Conservation (phyloP, 2,329 filamentous ascomycete genomes). For the Exophiala phaeomuriformis region DNA sequence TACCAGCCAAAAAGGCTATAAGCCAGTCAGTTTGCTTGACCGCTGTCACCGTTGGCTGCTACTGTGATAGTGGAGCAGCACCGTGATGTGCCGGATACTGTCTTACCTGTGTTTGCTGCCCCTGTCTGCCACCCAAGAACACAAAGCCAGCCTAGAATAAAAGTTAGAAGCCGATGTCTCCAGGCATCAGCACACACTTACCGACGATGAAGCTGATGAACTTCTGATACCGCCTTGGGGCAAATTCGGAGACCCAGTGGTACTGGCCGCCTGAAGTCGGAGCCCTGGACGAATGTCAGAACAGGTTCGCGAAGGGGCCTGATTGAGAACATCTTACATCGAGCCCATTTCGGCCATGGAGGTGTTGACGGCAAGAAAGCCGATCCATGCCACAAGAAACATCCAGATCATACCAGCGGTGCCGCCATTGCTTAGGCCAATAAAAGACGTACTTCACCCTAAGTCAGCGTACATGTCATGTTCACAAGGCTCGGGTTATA, state of each 20-base stretch:
- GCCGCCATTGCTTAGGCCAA: constrained; percentile 41
- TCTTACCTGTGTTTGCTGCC: constrained; percentile 21
- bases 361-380: constrained; percentile 36
- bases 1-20: constrained; percentile 39
- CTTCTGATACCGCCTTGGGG: constrained; percentile 31
- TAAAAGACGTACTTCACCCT: constrained; percentile 14
- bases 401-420: constrained; percentile 47
- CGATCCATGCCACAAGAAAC: constrained; percentile 44
- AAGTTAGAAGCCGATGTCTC: background rate
- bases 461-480: constrained; percentile 4
- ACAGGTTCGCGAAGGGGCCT: background rate
- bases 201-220: constrained; percentile 32
- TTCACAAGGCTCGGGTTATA: background rate
- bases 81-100: background rate
- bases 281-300: constrained; percentile 28
- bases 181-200: constrained; percentile 1
- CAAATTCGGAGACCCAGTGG: constrained; percentile 34
- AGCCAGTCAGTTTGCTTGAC: background rate
- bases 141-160: constrained; percentile 29
- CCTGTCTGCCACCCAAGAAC: constrained; percentile 31
- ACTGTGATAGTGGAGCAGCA: background rate
- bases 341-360: constrained; percentile 47
- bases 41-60: background rate
- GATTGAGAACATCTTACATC: constrained; percentile 32
- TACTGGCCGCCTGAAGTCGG: constrained; percentile 36